Evolutionary conservation across 345 rosid species (phyloP).

Genomic region (Populus pruinosa): DNA sequence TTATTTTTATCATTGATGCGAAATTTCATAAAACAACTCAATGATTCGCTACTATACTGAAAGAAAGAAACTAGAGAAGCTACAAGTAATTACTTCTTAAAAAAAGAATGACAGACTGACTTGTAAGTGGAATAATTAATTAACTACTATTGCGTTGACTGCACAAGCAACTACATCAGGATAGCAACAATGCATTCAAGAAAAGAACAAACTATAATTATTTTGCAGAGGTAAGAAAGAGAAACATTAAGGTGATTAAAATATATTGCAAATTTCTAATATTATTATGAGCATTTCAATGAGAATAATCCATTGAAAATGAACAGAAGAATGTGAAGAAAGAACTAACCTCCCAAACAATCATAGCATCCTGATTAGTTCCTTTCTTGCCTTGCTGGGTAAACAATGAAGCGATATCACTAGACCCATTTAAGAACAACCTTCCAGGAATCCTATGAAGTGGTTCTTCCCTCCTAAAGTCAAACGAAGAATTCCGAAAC

Average conservation of each 20-base stretch:
- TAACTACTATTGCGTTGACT: not conserved
- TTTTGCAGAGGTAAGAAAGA: constrained; percentile 2
- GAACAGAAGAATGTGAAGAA: not conserved
- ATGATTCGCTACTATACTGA: not conserved
- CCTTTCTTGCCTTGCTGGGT: constrained; percentile 98
- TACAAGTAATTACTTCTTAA: not conserved
- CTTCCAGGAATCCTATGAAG: constrained; percentile 76
- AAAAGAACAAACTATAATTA: not conserved
- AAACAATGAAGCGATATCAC: constrained; percentile 71
- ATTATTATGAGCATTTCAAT: constrained; percentile 4
- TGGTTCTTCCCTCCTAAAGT: constrained; percentile 61
- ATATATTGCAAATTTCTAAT: not conserved
- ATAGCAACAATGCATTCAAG: not conserved
- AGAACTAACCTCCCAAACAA: constrained; percentile 93
- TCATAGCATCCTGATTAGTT: constrained; percentile 98
- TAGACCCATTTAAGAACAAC: constrained; percentile 79
- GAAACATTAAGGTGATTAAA: not conserved
- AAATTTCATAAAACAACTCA: not conserved
- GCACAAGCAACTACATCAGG: not conserved
- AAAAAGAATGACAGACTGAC: too few species aligned
- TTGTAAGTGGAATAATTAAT: not conserved
- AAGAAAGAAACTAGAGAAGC: not conserved
- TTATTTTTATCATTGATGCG: not conserved
- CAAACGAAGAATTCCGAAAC: constrained; percentile 60
- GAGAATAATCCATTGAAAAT: constrained; percentile 9